Evolutionary conservation across 495 filamentous ascomycete genomes (phyloP), one percentile per base, ranked within the genome.

Genomic region (Penicillium manginii): DNA sequence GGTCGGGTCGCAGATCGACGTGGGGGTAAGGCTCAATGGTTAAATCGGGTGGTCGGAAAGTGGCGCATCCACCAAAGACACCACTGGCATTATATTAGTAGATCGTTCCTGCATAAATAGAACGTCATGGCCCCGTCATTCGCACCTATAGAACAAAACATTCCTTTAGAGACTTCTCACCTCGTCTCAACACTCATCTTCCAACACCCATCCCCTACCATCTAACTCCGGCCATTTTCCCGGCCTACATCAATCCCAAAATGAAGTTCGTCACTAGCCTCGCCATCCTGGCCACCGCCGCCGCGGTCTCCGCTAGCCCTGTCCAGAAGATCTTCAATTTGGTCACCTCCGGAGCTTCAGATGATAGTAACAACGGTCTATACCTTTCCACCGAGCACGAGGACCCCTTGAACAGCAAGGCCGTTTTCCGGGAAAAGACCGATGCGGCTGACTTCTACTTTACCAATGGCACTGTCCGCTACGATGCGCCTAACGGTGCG

Each of bases 231-330:
- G 4, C 33, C 14, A 37, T 15, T 10, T 37, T 37, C 14, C 35
- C 51, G 43, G 19, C 40, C 51, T 39, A 31, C 12, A 51, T 42
- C 43, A n/a, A 43, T 58, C 43, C 42, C 64, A 60, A 39, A 49
- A 69, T 69, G 64, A 67, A 62, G 45, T 59, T 65, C 54, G 39
- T 68, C 49, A 29, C 53, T 45, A 55, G 54, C 43, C 37, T 64
- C 37, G 49, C 59, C 37, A 40, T 65, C 42, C 52, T 72, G 26
- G 55, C 61, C 49, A 54, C 63, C 50, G 43, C 52, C 22, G 39
- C 58, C 26, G 31, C 57, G n/a, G 26, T 59, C 50, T 50, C 49
- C 26, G 66, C 68, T 47, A 45, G 40, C 54, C 58, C 61, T 32
- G 43, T 65, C 29, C 50, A 57, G 21, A 57, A 55, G n/a, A 32